phyloP scores from a whole-genome alignment of 2,329 filamentous ascomycete genomes.

The Nigrograna mackinnonii region DNA sequence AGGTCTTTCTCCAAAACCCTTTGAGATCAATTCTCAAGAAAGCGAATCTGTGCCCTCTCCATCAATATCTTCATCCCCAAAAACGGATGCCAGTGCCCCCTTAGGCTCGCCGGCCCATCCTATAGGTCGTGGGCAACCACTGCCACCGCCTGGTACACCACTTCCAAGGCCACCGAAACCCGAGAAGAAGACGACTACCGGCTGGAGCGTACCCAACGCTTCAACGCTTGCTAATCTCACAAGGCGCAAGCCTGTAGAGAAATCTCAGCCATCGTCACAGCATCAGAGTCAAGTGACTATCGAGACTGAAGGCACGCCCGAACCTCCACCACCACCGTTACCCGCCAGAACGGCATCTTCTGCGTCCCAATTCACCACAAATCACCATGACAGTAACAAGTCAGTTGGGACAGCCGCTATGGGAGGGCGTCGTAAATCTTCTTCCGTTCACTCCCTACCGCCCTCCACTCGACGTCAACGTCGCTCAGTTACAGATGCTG shows the following conservation, averaged over 20 bases:
- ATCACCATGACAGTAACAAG: neutral
- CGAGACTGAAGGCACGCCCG: conserved; percentile 17
- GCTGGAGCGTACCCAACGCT: conserved; percentile 54
- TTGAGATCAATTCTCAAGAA: neutral
- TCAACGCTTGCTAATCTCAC: conserved; percentile 49
- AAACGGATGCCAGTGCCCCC: conserved; percentile 13
- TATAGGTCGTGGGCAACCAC: conserved; percentile 79
- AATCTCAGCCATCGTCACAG: neutral
- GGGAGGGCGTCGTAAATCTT: neutral
- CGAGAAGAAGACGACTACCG: conserved; percentile 49
- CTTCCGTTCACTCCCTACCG: conserved; percentile 11
- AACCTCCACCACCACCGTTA: conserved; percentile 21
- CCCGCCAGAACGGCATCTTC: conserved; percentile 10
- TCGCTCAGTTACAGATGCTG: conserved; percentile 22
- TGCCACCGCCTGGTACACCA: conserved; percentile 80
- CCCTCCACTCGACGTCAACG: conserved; percentile 38
- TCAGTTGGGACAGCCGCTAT: conserved; percentile 1
- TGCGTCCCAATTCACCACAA: conserved; percentile 38
- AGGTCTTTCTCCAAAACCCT: neutral
- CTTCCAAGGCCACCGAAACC: conserved; percentile 70
- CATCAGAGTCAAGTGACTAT: neutral
- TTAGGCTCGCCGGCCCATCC: conserved; percentile 59
- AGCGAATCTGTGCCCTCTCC: neutral
- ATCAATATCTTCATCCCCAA: conserved; percentile 3
- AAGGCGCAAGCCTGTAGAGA: conserved; percentile 65